Evolutionary conservation across 129 eudicot species (phyloP).

Genomic region (Deinandra increscens): DNA sequence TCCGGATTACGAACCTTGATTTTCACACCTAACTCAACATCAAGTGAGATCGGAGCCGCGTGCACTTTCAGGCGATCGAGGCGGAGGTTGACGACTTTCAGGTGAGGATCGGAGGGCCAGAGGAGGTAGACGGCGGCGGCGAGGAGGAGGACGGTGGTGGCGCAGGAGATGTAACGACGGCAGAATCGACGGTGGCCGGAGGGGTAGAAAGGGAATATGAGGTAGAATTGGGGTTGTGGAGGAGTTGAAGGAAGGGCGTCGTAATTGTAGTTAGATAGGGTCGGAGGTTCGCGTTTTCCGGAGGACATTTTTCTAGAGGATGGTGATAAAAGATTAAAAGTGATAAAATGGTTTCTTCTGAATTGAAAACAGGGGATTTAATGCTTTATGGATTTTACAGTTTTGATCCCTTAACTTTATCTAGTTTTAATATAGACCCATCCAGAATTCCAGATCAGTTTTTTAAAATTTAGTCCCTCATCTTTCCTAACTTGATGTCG

Average conservation of each 20-base stretch:
- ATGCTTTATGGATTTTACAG: neutral
- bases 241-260: slow-evolving; percentile 35
- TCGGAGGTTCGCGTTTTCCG: slow-evolving; percentile 27
- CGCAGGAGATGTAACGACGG: slow-evolving; percentile 34
- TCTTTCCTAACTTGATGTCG: too few relatives aligned
- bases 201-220: slow-evolving; percentile 45
- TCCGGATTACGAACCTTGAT: slow-evolving; percentile 58
- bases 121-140: slow-evolving; percentile 54
- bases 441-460: neutral
- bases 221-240: slow-evolving; percentile 35
- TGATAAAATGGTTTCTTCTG: neutral
- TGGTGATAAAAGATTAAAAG: too few relatives aligned
- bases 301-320: slow-evolving; percentile 37
- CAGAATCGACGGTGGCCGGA: slow-evolving; percentile 34
- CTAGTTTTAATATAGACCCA: neutral
- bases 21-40: slow-evolving; percentile 44
- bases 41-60: slow-evolving; percentile 54
- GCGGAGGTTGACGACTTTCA: slow-evolving; percentile 52
- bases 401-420: slow-evolving; percentile 11
- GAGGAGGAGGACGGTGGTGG: slow-evolving; percentile 48
- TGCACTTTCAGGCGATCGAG: slow-evolving; percentile 47
- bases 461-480: too few relatives aligned
- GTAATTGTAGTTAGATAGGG: slow-evolving; percentile 28
- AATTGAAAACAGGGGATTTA: neutral
- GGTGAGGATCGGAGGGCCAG: slow-evolving; percentile 82